Evolutionary conservation across 2,329 filamentous ascomycete species (phyloP), one percentile per base, ranked within the genome.

Genomic region (Thelonectria blattea): DNA sequence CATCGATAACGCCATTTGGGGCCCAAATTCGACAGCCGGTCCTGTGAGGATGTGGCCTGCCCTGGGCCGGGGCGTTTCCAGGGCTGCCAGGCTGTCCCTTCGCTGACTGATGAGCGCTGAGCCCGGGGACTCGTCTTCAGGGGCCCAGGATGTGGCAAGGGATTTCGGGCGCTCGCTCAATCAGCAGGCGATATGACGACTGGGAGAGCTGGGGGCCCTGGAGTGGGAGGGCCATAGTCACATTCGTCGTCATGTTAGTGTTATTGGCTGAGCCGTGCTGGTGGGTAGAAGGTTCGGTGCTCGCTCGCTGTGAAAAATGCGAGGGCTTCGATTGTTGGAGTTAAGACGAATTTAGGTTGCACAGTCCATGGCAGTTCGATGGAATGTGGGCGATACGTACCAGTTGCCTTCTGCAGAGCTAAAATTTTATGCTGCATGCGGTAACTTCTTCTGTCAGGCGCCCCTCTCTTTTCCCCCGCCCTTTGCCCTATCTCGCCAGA

Each of bases 1-100:
- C 42, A 63, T 58, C 65, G 68, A 71, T 70, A 69, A 70, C 68
- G 68, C 68, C 68, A 70, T 70, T 62, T 60, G 22, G 32, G 62
- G 20, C 50, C 46, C 47, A 65, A 68, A 70, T 70, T 71, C 46
- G 59, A 71, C 60, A 70, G 61, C 59, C n/a, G 56, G 11, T 58
- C 56, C 52, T 52, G 65, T 68, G 63, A 58, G 60, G 24, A 42
- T 48, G 59, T 30, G 27, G 27, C 27, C 27, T 30, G 27, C 27
- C 27, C 5, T 30, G 56, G 22, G 34, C 34, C 34, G 3, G 34
- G 34, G 34, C 27, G 34, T 37, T 37, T 37, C 34, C 34, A 37
- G 34, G 34, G 34, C 15, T 37, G 34, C 34, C 34, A 37, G 47
- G 45, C 41, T 60, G 56, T 22, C 27, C 37, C 34, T 60, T 57